Percentiles rank a stretch among this genome's conserved stretches.
Evolutionary conservation across 768 basidiomycete genomes (phyloP).

Genomic region (Lenzites betulinus): DNA sequence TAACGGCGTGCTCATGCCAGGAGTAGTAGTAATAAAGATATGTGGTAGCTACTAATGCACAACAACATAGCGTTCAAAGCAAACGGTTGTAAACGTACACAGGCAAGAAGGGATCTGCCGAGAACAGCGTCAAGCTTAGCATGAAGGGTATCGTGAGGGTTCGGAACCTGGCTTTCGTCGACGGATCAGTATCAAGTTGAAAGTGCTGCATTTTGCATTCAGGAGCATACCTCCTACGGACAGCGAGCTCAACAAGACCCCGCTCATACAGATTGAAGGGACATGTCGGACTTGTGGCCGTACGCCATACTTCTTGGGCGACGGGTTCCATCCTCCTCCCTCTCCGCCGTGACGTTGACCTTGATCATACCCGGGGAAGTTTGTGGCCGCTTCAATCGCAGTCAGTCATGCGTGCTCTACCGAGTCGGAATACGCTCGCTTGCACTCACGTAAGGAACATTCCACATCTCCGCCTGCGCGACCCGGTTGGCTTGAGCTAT

Average conservation of each 20-base stretch:
- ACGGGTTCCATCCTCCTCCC: background rate
- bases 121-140: too few relatives aligned
- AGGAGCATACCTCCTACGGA: too few relatives aligned
- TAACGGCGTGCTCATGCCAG: too few relatives aligned
- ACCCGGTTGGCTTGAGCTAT: background rate
- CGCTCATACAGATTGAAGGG: background rate
- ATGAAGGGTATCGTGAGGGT: too few relatives aligned
- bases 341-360: conserved; percentile 1
- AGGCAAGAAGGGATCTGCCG: too few relatives aligned
- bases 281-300: background rate
- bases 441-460: background rate
- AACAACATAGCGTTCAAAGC: too few relatives aligned
- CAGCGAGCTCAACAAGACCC: background rate
- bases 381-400: background rate
- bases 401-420: background rate
- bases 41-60: too few relatives aligned
- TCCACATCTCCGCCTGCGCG: background rate
- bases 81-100: too few relatives aligned
- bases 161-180: too few relatives aligned
- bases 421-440: background rate
- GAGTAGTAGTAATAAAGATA: too few relatives aligned
- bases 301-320: background rate
- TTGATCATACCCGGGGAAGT: background rate
- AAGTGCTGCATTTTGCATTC: too few relatives aligned
- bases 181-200: too few relatives aligned